Percentiles rank a stretch among this genome's conserved stretches.
These are phyloP conservation scores for Musa schizocarpa DNA, from an alignment of 176 grass and related monocot genomes.

Conservation along the genomic window DNA sequence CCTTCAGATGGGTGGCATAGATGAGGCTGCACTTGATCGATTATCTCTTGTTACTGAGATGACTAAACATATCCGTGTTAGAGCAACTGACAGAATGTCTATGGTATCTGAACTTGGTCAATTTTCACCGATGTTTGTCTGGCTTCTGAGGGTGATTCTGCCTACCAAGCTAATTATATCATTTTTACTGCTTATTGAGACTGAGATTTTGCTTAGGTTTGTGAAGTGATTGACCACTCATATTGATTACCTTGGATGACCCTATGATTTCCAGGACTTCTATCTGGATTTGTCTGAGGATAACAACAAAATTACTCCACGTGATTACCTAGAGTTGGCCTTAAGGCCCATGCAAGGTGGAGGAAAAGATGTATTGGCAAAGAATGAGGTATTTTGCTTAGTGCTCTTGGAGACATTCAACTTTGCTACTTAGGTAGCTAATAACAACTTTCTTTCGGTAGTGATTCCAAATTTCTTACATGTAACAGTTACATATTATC, in stretches of 20 bases:
- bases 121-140: constrained; percentile 71
- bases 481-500: neutral
- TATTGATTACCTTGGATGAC: neutral
- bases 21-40: constrained; percentile 64
- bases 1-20: constrained; percentile 77
- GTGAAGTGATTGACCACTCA: neutral
- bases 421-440: neutral
- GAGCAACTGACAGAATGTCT: constrained; percentile 45
- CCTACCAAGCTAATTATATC: neutral
- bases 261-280: constrained; percentile 47
- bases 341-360: constrained; percentile 56
- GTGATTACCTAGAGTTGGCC: constrained; percentile 70
- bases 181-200: neutral
- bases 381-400: constrained; percentile 55
- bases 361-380: constrained; percentile 52
- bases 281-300: constrained; percentile 70
- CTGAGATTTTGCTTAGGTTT: neutral
- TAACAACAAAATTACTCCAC: constrained; percentile 50
- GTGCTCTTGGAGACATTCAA: neutral
- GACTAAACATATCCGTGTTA: constrained; percentile 80
- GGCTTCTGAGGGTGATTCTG: constrained; percentile 56
- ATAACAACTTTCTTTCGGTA: neutral
- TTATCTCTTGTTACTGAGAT: constrained; percentile 86
- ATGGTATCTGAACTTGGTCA: constrained; percentile 56
- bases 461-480: neutral